Conservation (phyloP, 2,329 filamentous ascomycete species). For the Aspergillus luchuensis region DNA sequence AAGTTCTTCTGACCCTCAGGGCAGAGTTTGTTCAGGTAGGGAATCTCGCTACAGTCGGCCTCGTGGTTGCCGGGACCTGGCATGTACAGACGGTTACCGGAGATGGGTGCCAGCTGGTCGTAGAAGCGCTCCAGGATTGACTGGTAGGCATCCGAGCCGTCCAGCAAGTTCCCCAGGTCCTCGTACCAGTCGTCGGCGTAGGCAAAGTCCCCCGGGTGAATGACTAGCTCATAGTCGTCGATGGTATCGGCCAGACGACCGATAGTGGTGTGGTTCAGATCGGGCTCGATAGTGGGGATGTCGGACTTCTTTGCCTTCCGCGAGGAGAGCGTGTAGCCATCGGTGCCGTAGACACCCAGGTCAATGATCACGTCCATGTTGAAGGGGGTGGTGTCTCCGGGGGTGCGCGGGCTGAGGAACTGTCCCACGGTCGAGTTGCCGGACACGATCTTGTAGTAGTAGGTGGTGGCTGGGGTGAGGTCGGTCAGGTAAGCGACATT, state of each 20-base stretch:
- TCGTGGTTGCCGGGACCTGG: slow-evolving; percentile 62
- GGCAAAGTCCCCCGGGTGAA: slow-evolving; percentile 51
- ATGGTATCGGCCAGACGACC: slow-evolving; percentile 54
- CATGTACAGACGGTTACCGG: slow-evolving; percentile 60
- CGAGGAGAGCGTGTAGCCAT: slow-evolving; percentile 53
- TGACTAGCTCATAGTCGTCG: slow-evolving; percentile 57
- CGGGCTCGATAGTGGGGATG: slow-evolving; percentile 54
- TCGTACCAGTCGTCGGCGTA: slow-evolving; percentile 63
- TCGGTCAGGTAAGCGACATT: slow-evolving; percentile 52
- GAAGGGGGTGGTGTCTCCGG: slow-evolving; percentile 60
- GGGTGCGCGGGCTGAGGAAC: slow-evolving; percentile 56
- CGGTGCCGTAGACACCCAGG: slow-evolving; percentile 56
- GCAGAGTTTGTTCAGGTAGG: slow-evolving; percentile 27
- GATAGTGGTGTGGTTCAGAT: slow-evolving; percentile 63
- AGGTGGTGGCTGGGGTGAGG: slow-evolving; percentile 56
- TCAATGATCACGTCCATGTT: slow-evolving; percentile 57
- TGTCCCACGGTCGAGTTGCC: slow-evolving; percentile 57
- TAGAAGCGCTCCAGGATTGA: slow-evolving; percentile 62
- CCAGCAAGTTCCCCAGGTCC: slow-evolving; percentile 49
- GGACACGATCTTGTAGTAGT: slow-evolving; percentile 63
- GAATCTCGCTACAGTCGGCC: slow-evolving; percentile 49
- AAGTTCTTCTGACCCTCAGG: slow-evolving; percentile 60
- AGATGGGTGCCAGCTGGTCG: slow-evolving; percentile 56
- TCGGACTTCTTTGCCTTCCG: slow-evolving; percentile 49
- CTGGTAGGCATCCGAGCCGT: slow-evolving; percentile 56